A percentile compares a stretch with the other conserved stretches of the same genome.
Evolutionary conservation across 306 rosid species (phyloP).

Genomic region (Vicia sativa): DNA sequence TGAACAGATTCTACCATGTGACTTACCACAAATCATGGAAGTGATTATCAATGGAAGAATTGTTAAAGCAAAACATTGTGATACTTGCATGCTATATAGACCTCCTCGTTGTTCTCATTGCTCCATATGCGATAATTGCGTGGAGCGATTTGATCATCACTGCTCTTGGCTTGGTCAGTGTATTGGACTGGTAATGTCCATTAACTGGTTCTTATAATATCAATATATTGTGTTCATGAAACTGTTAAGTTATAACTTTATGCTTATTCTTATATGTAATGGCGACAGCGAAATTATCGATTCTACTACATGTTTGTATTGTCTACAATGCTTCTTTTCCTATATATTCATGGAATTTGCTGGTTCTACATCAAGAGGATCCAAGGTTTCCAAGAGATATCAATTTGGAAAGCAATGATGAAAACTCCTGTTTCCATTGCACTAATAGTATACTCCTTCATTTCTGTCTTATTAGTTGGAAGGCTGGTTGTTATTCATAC

Average conservation of each 20-base stretch:
- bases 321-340: conserved; percentile 61
- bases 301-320: conserved; percentile 70
- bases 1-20: conserved; percentile 41
- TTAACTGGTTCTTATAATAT: conserved; percentile 17
- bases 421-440: conserved; percentile 71
- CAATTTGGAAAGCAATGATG: conserved; percentile 70
- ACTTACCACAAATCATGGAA: conserved; percentile 60
- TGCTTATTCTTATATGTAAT: conserved; percentile 19
- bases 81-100: conserved; percentile 76
- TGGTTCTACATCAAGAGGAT: conserved; percentile 70
- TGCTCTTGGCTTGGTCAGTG: conserved; percentile 95
- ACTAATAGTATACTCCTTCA: conserved; percentile 56
- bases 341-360: conserved; percentile 71
- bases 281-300: conserved; percentile 75
- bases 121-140: conserved; percentile 79
- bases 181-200: conserved; percentile 66
- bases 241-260: too few relatives aligned
- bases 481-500: conserved; percentile 67
- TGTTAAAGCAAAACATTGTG: conserved; percentile 69
- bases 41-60: conserved; percentile 54
- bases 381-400: conserved; percentile 47
- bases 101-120: conserved; percentile 86
- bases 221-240: not conserved
- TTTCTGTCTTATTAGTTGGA: conserved; percentile 67
- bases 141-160: conserved; percentile 87